These are phyloP conservation scores for Bassia scoparia DNA, from an alignment of 148 eudicot genomes.

Conservation along the genomic window DNA sequence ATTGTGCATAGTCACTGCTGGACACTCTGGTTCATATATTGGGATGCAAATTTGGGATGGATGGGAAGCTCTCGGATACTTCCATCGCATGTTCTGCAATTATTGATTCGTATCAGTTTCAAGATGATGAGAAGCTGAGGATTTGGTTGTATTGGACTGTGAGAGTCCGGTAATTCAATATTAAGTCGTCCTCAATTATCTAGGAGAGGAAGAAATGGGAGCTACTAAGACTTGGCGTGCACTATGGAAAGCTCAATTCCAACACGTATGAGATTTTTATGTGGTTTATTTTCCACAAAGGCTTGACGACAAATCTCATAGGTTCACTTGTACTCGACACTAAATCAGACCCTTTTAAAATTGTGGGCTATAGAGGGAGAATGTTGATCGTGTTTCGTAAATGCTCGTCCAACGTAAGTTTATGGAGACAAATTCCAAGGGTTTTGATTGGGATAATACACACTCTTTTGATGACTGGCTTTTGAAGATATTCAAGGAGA, in stretches of 20 bases:
- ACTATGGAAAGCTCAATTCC: neutral
- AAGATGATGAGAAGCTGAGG: neutral
- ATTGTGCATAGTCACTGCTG: no score
- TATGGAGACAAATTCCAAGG: no score
- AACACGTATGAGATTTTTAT: neutral
- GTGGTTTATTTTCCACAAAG: neutral
- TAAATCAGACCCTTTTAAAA: no score
- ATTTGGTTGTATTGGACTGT: neutral
- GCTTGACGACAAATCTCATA: no score
- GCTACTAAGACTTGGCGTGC: neutral
- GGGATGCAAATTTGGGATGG: neutral
- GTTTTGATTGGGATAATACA: no score
- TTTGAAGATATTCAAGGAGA: no score
- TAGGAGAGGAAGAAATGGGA: rapidly evolving
- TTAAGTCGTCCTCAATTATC: neutral
- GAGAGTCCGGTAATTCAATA: neutral
- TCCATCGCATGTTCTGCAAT: neutral
- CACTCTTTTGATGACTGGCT: no score
- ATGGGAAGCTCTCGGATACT: neutral
- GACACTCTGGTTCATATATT: neutral
- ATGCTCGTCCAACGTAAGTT: no score
- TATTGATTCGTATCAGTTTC: neutral
- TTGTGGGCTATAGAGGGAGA: no score
- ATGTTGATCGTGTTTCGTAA: no score
- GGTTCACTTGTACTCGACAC: no score